Conservation (phyloP, 1,139 yeast species). For the Saccharomycopsis crataegensis region DNA sequence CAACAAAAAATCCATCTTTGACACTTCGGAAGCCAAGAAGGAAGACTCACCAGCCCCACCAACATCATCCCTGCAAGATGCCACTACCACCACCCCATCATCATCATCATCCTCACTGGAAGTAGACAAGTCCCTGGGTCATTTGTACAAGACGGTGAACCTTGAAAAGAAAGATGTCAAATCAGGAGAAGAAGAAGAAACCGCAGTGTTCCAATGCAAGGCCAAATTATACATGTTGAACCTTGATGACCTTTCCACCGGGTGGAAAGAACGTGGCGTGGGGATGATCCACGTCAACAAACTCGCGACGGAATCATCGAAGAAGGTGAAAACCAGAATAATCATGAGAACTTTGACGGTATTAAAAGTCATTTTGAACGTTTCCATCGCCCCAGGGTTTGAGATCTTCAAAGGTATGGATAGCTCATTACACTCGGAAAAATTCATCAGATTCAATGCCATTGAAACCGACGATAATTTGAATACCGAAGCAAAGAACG, state of each 20-base stretch:
- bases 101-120: no score
- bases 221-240: constrained; percentile 78
- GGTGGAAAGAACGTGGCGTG: constrained; percentile 95
- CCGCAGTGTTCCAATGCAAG: constrained; percentile 56
- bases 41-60: no score
- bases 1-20: constrained; percentile 39
- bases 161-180: constrained; percentile 44
- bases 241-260: constrained; percentile 52
- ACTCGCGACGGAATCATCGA: constrained; percentile 13
- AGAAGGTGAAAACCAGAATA: constrained; percentile 38
- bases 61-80: no score
- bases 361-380: constrained; percentile 72
- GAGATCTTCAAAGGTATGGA: constrained; percentile 73
- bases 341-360: constrained; percentile 92
- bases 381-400: constrained; percentile 52
- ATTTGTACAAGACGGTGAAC: constrained; percentile 24
- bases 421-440: constrained; percentile 73
- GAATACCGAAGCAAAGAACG: constrained; percentile 1
- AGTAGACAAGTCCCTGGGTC: not conserved
- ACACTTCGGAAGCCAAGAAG: constrained; percentile 19
- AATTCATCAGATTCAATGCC: constrained; percentile 65
- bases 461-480: constrained; percentile 29
- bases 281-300: constrained; percentile 81
- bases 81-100: no score
- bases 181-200: constrained; percentile 91